Percentiles rank a stretch among this genome's conserved stretches.
These are phyloP conservation scores for Spirogloea muscicola DNA, from an alignment of 139 green algal species.

Conservation along the genomic window DNA sequence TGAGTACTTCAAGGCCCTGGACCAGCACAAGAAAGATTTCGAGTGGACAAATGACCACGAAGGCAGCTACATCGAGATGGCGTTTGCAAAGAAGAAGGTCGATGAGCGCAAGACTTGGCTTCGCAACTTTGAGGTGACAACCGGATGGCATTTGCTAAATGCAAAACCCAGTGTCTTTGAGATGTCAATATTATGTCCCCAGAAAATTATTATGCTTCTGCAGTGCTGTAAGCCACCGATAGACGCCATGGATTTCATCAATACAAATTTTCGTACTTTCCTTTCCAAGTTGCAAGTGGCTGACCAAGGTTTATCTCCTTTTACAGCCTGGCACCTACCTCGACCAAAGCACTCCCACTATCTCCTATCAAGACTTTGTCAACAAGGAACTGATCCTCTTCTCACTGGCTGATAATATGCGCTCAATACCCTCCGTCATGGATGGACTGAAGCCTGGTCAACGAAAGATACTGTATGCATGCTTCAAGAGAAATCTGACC, in stretches of 20 bases:
- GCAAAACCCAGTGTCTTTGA: no score
- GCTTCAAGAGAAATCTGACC: conserved; percentile 95
- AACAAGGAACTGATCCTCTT: conserved; percentile 67
- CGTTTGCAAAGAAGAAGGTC: conserved; percentile 97
- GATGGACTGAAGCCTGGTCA: conserved; percentile 97
- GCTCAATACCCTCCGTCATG: conserved; percentile 92
- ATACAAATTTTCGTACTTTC: no score
- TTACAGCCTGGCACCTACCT: conserved; percentile 84
- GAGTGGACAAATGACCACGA: conserved; percentile 75
- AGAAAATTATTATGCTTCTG: no score
- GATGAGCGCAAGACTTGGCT: conserved; percentile 97
- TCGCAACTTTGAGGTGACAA: conserved; percentile 45
- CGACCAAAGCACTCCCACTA: conserved; percentile 64
- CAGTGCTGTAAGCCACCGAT: no score
- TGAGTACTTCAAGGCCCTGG: conserved; percentile 90
- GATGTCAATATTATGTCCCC: no score
- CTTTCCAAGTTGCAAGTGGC: no score
- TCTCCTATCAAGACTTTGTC: conserved; percentile 91
- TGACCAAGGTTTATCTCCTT: no score
- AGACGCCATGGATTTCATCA: no score
- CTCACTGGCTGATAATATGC: conserved; percentile 64
- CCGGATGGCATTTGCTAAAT: no score
- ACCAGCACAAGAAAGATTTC: conserved; percentile 65
- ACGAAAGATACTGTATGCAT: conserved; percentile 95
- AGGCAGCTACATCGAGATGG: conserved; percentile 85